Conservation (phyloP, 495 filamentous ascomycete species). For the Geoglossum glabrum region DNA sequence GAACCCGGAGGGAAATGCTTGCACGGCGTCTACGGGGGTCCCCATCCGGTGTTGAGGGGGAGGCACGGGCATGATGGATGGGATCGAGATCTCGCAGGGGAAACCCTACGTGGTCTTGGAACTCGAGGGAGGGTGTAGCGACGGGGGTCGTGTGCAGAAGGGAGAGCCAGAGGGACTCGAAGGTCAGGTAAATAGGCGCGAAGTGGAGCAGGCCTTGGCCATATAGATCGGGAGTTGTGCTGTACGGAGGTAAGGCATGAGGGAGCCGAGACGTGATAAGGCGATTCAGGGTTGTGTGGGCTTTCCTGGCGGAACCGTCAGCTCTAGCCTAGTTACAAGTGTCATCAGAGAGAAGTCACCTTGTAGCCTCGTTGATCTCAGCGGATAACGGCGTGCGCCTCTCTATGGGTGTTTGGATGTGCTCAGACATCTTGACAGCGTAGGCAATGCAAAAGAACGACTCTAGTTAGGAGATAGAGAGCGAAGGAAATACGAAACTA, state of each 20-base stretch:
- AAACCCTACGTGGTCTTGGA: background rate
- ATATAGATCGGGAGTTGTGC: constrained; percentile 18
- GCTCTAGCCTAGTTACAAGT: background rate
- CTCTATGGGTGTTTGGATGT: background rate
- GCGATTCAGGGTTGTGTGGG: constrained; percentile 26
- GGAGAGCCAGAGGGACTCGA: constrained; percentile 22
- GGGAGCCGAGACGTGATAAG: constrained; percentile 26
- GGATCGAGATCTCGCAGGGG: background rate
- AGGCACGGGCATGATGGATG: background rate
- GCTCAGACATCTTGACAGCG: background rate
- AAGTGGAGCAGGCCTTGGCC: constrained; percentile 23
- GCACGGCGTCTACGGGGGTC: background rate
- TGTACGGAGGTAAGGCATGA: constrained; percentile 24
- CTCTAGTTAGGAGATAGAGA: background rate
- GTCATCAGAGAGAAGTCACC: background rate
- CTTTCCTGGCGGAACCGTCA: background rate
- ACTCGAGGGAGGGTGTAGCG: background rate
- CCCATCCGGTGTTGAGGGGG: background rate
- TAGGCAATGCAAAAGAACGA: background rate
- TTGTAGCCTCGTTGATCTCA: constrained; percentile 1
- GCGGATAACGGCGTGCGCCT: background rate
- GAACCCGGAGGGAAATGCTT: background rate
- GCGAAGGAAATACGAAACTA: background rate
- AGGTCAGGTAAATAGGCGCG: constrained; percentile 24
- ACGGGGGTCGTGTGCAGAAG: constrained; percentile 8